Evolutionary conservation across 1,284 basidiomycete genomes (phyloP), one percentile per base, ranked within the genome.

Genomic region (Laetiporus sulphureus): DNA sequence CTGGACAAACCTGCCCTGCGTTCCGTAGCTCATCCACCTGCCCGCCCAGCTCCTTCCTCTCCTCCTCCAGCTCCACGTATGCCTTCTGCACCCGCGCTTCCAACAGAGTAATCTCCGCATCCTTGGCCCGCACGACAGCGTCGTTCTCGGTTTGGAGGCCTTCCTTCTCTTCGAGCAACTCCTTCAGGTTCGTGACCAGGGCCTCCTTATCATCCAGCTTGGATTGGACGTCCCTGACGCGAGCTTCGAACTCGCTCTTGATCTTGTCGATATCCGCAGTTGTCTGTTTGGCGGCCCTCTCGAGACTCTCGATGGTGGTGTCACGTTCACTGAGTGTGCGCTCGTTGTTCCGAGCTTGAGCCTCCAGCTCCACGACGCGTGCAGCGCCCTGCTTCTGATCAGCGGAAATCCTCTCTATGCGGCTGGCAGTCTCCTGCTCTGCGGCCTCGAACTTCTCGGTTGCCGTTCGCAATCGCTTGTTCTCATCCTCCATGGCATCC

Each of bases 11-110:
- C 67, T 90, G 86, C 18, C 92, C 91, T 18, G 91, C 91, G 46
- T 74, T 71, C 38, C 88, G 73, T 31, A 95, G 72, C 56, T 91
- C 85, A 41, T 91, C 84, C 2, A 94, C 78, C 52, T 91, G 85
- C 2, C 58, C 63, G 11, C 71, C 69, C 16, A 90, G 63, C 48
- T 90, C 84, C 42, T 64, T 68, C 38, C 79, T 73, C 53, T 87
- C 83, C n/a, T 72, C 68, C 35, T 83, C 79, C 1, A 83, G 62
- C 42, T 83, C 78, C 3, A 53, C 42, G 11, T 66, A 66, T 16
- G 66, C 57, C 41, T 70, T 71, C 53, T 72, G 66, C 2, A 83
- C 61, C 12, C 73, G 69, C 3, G 57, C 55, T 46, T 75, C 68
- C 36, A 86, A 58, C 16, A 72, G 54, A n/a, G 60, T 57, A 35